These are phyloP conservation scores for Phaffia tasmanica DNA, from an alignment of 768 basidiomycete species.

Conservation along the genomic window DNA sequence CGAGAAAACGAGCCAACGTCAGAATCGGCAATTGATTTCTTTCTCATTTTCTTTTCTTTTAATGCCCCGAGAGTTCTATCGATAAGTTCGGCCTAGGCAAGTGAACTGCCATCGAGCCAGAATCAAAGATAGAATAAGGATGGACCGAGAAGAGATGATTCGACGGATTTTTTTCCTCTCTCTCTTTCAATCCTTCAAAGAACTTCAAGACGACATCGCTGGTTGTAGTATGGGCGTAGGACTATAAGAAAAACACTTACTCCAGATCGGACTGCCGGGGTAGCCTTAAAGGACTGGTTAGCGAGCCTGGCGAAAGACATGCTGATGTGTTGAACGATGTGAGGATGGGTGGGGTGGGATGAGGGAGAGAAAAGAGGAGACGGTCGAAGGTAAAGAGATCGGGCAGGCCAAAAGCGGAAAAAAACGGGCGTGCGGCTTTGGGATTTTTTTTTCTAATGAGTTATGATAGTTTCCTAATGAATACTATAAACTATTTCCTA, in stretches of 20 bases:
- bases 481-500: no score
- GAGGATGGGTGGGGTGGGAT: no score
- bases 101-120: no score
- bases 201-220: background rate
- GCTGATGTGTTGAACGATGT: background rate
- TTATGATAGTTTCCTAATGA: no score
- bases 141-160: no score
- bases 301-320: constrained; percentile 26
- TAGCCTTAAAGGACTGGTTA: constrained; percentile 19
- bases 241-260: constrained; percentile 7
- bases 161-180: background rate
- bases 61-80: background rate
- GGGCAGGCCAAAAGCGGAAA: no score
- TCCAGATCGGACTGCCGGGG: constrained; percentile 9
- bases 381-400: no score
- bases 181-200: background rate
- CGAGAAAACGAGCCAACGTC: background rate
- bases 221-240: background rate
- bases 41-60: no score
- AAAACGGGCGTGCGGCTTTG: no score
- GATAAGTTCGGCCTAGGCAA: background rate
- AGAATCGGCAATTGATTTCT: background rate
- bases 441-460: no score
- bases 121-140: no score
- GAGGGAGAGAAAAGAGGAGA: no score